These are phyloP conservation scores for Zygoascus sp. DNA, from an alignment of 1,139 yeast species.

Conservation along the genomic window DNA sequence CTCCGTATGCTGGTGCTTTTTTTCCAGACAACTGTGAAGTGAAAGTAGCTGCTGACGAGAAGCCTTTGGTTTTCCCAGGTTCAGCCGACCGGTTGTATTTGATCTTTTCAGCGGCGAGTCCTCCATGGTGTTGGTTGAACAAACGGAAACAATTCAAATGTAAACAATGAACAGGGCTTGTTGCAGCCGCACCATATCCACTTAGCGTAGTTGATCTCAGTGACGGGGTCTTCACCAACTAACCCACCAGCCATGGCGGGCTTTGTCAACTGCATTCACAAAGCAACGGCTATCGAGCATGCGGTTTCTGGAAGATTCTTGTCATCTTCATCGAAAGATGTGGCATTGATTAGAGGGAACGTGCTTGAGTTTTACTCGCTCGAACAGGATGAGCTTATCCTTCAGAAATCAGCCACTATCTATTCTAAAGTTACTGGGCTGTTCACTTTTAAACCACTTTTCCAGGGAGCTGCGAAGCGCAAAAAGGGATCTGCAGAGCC, in stretches of 20 bases:
- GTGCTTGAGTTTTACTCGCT: neutral
- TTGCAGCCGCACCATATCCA: neutral
- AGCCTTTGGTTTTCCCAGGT: neutral
- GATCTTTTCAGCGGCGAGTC: neutral
- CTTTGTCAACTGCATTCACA: neutral
- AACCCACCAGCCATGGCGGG: neutral
- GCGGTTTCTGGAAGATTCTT: constrained; percentile 4
- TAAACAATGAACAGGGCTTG: neutral
- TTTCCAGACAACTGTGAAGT: constrained; percentile 4
- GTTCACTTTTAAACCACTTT: neutral
- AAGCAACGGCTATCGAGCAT: constrained; percentile 1
- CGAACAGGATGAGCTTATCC: constrained; percentile 2
- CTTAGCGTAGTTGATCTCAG: neutral
- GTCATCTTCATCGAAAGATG: neutral
- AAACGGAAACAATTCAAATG: neutral
- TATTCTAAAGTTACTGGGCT: neutral
- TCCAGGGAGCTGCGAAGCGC: neutral
- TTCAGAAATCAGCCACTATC: neutral
- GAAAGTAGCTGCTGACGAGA: constrained; percentile 7
- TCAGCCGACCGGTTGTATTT: neutral
- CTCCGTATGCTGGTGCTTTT: neutral
- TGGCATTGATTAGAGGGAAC: constrained; percentile 7
- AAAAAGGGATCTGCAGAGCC: neutral
- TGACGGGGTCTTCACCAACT: no score
- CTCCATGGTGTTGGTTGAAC: neutral